Evolutionary conservation across 2,329 filamentous ascomycete species (phyloP).

Genomic region (Colletotrichum kahawae): DNA sequence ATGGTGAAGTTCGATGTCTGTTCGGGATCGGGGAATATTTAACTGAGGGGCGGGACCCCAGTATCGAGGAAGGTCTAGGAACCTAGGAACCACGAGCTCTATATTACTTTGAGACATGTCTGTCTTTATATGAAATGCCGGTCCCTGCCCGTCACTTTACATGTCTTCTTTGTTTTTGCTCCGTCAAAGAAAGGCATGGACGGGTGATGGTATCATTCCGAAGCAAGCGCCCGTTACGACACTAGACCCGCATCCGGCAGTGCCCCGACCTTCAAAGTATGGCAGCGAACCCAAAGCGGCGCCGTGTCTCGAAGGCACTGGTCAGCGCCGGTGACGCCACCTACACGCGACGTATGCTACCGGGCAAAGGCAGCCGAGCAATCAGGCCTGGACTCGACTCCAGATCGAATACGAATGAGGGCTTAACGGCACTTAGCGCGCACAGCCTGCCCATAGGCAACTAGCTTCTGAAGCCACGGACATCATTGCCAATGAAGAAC

Average conservation of each 20-base stretch:
- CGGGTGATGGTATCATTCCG: neutral
- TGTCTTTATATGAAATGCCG: neutral
- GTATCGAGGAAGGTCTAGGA: neutral
- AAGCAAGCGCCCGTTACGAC: neutral
- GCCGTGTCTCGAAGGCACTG: neutral
- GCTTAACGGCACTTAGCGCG: neutral
- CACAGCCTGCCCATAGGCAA: neutral
- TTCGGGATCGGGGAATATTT: neutral
- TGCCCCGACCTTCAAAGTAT: neutral
- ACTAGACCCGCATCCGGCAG: neutral
- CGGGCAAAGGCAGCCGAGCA: neutral
- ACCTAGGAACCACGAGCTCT: too few species aligned
- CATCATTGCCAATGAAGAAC: neutral
- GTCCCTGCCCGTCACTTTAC: neutral
- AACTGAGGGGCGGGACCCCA: neutral
- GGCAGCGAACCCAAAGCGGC: neutral
- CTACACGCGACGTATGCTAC: neutral
- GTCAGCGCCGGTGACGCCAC: neutral
- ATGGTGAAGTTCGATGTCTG: neutral
- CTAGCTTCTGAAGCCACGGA: neutral
- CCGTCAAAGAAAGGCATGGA: neutral
- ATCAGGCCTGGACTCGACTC: neutral
- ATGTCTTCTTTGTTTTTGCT: neutral
- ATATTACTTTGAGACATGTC: neutral
- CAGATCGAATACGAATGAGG: neutral